Evolutionary conservation across 2,329 filamentous ascomycete species (phyloP).

Genomic region (Byssothecium circinans): DNA sequence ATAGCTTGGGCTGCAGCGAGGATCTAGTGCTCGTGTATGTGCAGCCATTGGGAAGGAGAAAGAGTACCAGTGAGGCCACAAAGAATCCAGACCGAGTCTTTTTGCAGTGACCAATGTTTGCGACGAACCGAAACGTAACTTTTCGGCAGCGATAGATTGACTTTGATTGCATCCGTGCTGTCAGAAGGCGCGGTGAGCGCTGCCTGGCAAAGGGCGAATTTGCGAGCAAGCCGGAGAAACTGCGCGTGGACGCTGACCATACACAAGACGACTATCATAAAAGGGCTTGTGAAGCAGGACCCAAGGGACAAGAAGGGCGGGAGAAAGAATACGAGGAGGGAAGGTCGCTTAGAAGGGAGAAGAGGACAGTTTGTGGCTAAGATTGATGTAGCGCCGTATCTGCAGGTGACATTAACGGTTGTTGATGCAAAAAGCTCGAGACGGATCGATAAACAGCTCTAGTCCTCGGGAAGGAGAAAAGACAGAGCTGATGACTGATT

Average conservation of each 20-base stretch:
- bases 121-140: conserved; percentile 21
- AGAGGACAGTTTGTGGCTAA: too few relatives aligned
- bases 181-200: conserved; percentile 20
- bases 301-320: background rate
- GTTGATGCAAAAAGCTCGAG: too few relatives aligned
- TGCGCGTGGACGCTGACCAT: conserved; percentile 2
- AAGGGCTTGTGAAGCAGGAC: background rate
- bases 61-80: conserved; percentile 17
- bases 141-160: conserved; percentile 32
- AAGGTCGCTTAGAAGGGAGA: too few relatives aligned
- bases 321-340: conserved; percentile 11
- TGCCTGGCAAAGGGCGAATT: conserved; percentile 17
- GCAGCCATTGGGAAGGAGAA: conserved; percentile 8
- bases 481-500: too few relatives aligned
- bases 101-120: conserved; percentile 17
- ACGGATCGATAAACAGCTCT: too few relatives aligned
- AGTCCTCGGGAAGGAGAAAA: too few relatives aligned
- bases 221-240: conserved; percentile 9
- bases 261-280: conserved; percentile 2
- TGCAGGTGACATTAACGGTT: too few relatives aligned
- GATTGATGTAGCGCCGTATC: too few relatives aligned
- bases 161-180: conserved; percentile 35
- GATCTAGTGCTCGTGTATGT: conserved; percentile 13
- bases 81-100: conserved; percentile 28
- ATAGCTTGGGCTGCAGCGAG: conserved; percentile 17